Evolutionary conservation across 2,329 filamentous ascomycete genomes (phyloP).

Genomic region (Aspergillus sp.): DNA sequence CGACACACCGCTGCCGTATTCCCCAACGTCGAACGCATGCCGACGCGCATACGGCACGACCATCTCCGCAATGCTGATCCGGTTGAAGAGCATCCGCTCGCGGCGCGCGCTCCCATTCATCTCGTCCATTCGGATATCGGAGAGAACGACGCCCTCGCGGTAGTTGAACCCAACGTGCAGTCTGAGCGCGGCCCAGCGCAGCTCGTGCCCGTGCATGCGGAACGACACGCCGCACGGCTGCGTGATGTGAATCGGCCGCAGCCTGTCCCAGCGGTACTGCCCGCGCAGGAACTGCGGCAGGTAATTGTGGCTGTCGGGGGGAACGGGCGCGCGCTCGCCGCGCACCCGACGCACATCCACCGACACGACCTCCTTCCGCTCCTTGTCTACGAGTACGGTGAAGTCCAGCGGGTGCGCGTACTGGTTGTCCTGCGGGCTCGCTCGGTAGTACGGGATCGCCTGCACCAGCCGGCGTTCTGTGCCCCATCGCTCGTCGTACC

Average conservation of each 20-base stretch:
- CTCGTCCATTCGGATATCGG: slow-evolving; percentile 39
- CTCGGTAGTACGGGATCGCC: slow-evolving; percentile 33
- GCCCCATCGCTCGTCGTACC: slow-evolving; percentile 36
- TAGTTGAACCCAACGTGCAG: slow-evolving; percentile 51
- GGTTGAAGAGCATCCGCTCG: slow-evolving; percentile 30
- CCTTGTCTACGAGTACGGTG: slow-evolving; percentile 25
- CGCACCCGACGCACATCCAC: slow-evolving; percentile 17
- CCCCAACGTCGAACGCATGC: slow-evolving; percentile 48
- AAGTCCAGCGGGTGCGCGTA: slow-evolving; percentile 32
- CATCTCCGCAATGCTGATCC: slow-evolving; percentile 30
- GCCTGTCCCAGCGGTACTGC: neutral
- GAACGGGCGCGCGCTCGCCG: neutral
- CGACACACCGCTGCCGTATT: slow-evolving; percentile 49
- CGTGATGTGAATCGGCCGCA: slow-evolving; percentile 24
- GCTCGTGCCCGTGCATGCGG: slow-evolving; percentile 28
- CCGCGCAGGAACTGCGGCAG: slow-evolving; percentile 2
- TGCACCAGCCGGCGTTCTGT: slow-evolving; percentile 34
- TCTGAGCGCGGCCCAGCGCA: slow-evolving; percentile 28
- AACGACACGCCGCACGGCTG: slow-evolving; percentile 30
- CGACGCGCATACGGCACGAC: slow-evolving; percentile 43
- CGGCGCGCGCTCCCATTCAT: slow-evolving; percentile 22
- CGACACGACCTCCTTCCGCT: slow-evolving; percentile 27
- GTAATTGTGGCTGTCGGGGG: slow-evolving; percentile 1
- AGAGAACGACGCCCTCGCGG: slow-evolving; percentile 56
- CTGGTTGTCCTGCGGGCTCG: slow-evolving; percentile 29